Conservation (phyloP, 2,329 filamentous ascomycete species). For the Arthrobotrys musiformis region DNA sequence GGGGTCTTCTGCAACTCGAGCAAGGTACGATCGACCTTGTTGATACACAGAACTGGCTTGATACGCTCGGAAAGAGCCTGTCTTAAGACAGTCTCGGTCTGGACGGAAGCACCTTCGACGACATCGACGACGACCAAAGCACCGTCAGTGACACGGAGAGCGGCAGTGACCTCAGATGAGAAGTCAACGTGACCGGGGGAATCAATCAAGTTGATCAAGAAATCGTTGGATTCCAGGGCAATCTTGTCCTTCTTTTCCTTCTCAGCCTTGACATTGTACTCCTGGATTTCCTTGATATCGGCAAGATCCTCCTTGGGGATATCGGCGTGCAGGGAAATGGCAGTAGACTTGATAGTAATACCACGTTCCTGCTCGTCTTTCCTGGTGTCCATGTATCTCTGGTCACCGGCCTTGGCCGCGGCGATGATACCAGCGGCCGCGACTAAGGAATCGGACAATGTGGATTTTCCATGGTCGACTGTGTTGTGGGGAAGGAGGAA, state of each 20-base stretch:
- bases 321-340: constrained; percentile 95
- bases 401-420: constrained; percentile 94
- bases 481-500: constrained; percentile 27
- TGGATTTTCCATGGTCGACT: constrained; percentile 99
- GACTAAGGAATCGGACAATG: constrained; percentile 98
- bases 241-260: constrained; percentile 77
- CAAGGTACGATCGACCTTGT: constrained; percentile 99
- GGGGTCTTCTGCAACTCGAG: constrained; percentile 98
- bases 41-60: constrained; percentile 99
- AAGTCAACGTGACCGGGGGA: constrained; percentile 99
- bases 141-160: constrained; percentile 99
- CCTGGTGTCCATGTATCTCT: constrained; percentile 95
- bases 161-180: constrained; percentile 98
- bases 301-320: constrained; percentile 87
- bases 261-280: constrained; percentile 70
- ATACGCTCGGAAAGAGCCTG: constrained; percentile 99
- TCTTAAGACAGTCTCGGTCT: constrained; percentile 99
- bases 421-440: constrained; percentile 99
- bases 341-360: constrained; percentile 99
- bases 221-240: constrained; percentile 77
- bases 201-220: constrained; percentile 99
- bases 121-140: constrained; percentile 99
- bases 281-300: constrained; percentile 78
- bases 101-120: constrained; percentile 99
- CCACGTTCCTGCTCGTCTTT: constrained; percentile 98